phyloP scores from a whole-genome alignment of 2,329 filamentous ascomycete species.

The Monosporascus sp. region DNA sequence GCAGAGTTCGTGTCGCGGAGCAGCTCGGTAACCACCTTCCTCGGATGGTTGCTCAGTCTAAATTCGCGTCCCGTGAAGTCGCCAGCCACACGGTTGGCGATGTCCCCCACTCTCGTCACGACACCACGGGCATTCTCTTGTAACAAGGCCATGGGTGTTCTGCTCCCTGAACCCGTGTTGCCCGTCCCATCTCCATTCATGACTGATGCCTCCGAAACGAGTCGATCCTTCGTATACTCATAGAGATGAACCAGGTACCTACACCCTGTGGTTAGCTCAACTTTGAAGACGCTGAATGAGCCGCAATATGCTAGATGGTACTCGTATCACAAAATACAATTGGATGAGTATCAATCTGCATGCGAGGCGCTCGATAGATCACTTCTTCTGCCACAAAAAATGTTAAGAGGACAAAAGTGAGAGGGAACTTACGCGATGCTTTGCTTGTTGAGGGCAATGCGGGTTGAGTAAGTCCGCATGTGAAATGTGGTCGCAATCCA shows the following conservation, averaged over 20 bases:
- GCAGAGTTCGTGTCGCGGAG: slow-evolving; percentile 67
- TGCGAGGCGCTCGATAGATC: too few species aligned
- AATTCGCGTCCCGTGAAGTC: slow-evolving; percentile 80
- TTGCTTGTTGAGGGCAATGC: slow-evolving; percentile 90
- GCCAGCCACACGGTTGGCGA: slow-evolving; percentile 72
- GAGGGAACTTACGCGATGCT: slow-evolving; percentile 57
- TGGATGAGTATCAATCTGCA: too few species aligned
- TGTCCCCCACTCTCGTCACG: slow-evolving; percentile 75
- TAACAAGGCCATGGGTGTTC: slow-evolving; percentile 70
- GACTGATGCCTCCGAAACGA: slow-evolving; percentile 48
- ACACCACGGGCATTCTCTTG: slow-evolving; percentile 71
- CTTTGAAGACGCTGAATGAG: neutral
- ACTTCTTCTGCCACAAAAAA: too few species aligned
- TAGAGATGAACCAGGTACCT: slow-evolving; percentile 47
- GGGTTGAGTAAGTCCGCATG: slow-evolving; percentile 79
- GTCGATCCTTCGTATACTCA: slow-evolving; percentile 71
- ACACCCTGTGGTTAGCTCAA: neutral
- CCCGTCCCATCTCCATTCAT: slow-evolving; percentile 35
- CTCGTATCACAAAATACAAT: too few species aligned
- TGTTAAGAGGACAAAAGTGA: slow-evolving; percentile 34
- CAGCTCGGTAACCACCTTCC: slow-evolving; percentile 77
- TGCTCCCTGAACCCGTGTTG: slow-evolving; percentile 49
- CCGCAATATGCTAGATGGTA: neutral
- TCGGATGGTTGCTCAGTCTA: slow-evolving; percentile 65
- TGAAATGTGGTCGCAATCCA: slow-evolving; percentile 94